These are phyloP conservation scores for Sarocladiaceae sp. DNA, from an alignment of 2,329 filamentous ascomycete genomes.

Conservation along the genomic window DNA sequence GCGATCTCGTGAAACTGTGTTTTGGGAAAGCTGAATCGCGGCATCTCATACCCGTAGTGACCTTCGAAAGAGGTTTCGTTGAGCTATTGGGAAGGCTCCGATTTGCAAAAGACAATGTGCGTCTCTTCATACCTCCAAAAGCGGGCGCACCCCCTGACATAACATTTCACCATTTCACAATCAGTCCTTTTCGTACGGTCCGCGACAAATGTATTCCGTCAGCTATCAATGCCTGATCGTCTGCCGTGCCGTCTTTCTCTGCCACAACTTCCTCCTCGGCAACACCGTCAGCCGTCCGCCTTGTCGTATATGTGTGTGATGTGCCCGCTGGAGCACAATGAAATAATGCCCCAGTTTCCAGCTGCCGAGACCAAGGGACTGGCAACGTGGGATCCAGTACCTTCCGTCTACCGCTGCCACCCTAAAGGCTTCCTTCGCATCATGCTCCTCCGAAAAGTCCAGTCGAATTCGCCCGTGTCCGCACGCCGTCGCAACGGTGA, in stretches of 20 bases:
- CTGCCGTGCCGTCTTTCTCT: constrained; percentile 6
- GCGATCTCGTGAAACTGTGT: too few species aligned
- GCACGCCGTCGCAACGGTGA: constrained; percentile 5
- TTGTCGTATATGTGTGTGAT: too few species aligned
- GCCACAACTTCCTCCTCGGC: constrained; percentile 60
- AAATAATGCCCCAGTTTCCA: neutral
- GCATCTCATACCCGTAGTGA: too few species aligned
- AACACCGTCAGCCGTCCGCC: constrained; percentile 27
- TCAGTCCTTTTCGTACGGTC: neutral
- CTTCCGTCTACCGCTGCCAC: neutral
- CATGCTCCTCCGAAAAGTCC: constrained; percentile 9
- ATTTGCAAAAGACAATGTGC: too few species aligned
- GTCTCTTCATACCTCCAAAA: too few species aligned
- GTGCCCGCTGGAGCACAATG: too few species aligned
- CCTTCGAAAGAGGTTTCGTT: too few species aligned
- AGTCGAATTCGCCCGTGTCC: constrained; percentile 8
- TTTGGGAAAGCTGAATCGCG: too few species aligned
- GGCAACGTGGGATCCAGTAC: neutral
- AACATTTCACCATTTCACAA: too few species aligned
- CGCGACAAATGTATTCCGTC: constrained; percentile 9
- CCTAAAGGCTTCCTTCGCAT: constrained; percentile 1
- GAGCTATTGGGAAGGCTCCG: too few species aligned
- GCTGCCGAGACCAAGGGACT: neutral
- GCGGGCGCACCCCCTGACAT: too few species aligned
- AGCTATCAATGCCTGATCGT: constrained; percentile 8